Percentiles rank a stretch among this genome's conserved stretches.
Conservation (phyloP, 1,139 yeast species). For the Magnusiomyces ingens region DNA sequence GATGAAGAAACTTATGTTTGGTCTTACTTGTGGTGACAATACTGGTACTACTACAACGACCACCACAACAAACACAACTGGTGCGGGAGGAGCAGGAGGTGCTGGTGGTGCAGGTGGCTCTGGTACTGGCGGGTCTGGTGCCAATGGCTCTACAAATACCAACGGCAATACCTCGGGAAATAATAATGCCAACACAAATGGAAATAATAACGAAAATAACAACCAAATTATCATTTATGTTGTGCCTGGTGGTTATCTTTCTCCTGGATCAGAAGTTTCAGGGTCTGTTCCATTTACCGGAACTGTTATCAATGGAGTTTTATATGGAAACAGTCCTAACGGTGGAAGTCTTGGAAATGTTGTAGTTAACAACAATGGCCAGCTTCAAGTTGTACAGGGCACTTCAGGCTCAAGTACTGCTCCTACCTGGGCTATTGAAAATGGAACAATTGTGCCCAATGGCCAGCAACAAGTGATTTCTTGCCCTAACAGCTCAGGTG, state of each 20-base stretch:
- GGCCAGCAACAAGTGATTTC: constrained; percentile 1
- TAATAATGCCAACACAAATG: too few species aligned
- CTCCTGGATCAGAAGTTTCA: background rate
- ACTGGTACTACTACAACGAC: too few species aligned
- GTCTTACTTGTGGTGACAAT: too few species aligned
- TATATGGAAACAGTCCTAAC: background rate
- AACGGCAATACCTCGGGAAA: too few species aligned
- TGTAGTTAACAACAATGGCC: constrained; percentile 2
- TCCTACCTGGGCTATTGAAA: background rate
- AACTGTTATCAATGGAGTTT: constrained; percentile 1
- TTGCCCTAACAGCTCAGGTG: background rate
- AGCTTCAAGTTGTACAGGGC: background rate
- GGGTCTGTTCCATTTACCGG: constrained; percentile 4
- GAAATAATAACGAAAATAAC: too few species aligned
- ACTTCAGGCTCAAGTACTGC: background rate
- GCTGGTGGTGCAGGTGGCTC: background rate
- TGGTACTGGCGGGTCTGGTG: background rate
- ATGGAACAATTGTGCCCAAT: background rate
- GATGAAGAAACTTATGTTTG: background rate
- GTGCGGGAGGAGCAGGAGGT: too few species aligned
- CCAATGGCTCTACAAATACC: too few species aligned
- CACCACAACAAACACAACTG: too few species aligned
- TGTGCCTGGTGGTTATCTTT: constrained; percentile 5
- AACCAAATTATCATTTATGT: background rate
- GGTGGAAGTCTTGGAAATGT: constrained; percentile 2